Evolutionary conservation across 306 rosid genomes (phyloP).

Genomic region (Ceratonia siliqua): DNA sequence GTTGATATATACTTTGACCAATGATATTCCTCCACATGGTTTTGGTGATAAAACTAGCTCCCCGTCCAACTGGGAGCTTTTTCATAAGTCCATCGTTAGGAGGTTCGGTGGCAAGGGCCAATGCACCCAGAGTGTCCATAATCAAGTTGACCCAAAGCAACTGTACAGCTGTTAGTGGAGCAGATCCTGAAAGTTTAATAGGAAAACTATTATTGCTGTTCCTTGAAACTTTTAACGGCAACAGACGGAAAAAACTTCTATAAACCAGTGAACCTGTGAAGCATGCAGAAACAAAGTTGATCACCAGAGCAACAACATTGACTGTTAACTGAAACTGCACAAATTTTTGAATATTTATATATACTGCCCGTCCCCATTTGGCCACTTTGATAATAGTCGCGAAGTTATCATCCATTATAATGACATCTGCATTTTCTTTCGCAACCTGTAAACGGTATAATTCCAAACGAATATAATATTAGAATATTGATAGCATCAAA

Average conservation of each 20-base stretch:
- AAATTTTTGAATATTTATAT: conserved; percentile 93
- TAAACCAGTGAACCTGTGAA: conserved; percentile 66
- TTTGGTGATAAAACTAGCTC: conserved; percentile 75
- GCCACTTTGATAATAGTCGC: conserved; percentile 81
- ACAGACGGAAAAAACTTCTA: not conserved
- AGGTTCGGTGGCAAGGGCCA: conserved; percentile 98
- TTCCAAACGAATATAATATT: conserved; percentile 11
- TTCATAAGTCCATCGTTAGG: conserved; percentile 79
- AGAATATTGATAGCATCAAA: conserved; percentile 15
- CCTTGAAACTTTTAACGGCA: conserved; percentile 22
- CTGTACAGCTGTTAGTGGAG: conserved; percentile 96
- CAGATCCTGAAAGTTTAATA: conserved; percentile 72
- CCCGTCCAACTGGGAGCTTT: conserved; percentile 69
- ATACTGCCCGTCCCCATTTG: conserved; percentile 94
- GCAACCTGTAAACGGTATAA: conserved; percentile 70
- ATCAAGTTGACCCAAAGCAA: conserved; percentile 98
- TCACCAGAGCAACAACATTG: conserved; percentile 82
- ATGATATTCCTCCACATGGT: conserved; percentile 94
- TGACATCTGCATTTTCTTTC: conserved; percentile 89
- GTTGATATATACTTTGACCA: conserved; percentile 92
- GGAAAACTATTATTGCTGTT: conserved; percentile 3
- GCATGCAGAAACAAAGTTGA: conserved; percentile 91
- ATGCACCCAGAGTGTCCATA: conserved; percentile 98
- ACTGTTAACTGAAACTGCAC: conserved; percentile 97
- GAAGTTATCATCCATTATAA: conserved; percentile 90